Conservation (phyloP, 257 asterid genomes). For the Lantana camara region DNA sequence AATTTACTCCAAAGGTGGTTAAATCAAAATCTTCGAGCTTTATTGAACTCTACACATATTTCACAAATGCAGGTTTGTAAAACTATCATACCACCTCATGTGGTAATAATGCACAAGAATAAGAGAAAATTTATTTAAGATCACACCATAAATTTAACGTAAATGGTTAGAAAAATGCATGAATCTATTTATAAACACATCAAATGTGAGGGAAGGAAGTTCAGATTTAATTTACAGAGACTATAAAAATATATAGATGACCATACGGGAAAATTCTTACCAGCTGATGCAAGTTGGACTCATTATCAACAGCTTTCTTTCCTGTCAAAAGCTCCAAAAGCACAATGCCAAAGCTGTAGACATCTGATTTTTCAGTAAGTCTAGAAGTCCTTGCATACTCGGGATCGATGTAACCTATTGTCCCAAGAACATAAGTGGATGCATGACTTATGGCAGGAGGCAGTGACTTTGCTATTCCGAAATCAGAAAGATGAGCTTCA, state of each 20-base stretch:
- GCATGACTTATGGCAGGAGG: conserved; percentile 79
- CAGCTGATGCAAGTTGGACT: conserved; percentile 88
- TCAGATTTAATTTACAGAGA: not conserved
- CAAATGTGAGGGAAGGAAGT: too few relatives aligned
- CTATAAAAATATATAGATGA: too few relatives aligned
- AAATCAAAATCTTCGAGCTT: too few relatives aligned
- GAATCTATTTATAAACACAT: too few relatives aligned
- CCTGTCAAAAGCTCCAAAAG: conserved; percentile 95
- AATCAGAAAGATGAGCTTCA: conserved; percentile 95
- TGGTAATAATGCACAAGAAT: too few relatives aligned
- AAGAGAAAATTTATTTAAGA: too few relatives aligned
- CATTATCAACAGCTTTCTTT: conserved; percentile 82
- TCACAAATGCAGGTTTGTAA: too few relatives aligned
- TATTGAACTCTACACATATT: too few relatives aligned
- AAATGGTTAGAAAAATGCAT: too few relatives aligned
- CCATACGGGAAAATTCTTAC: conserved; percentile 34
- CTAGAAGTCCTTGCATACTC: conserved; percentile 94
- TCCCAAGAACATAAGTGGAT: conserved; percentile 89
- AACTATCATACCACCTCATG: too few relatives aligned
- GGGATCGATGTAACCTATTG: conserved; percentile 97
- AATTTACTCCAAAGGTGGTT: too few relatives aligned
- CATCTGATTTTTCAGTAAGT: conserved; percentile 89
- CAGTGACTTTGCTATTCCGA: conserved; percentile 82
- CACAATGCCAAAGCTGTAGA: conserved; percentile 93
- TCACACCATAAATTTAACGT: too few relatives aligned